phyloP scores from a whole-genome alignment of 2,329 filamentous ascomycete genomes.

The Microcyclospora pomicola region DNA sequence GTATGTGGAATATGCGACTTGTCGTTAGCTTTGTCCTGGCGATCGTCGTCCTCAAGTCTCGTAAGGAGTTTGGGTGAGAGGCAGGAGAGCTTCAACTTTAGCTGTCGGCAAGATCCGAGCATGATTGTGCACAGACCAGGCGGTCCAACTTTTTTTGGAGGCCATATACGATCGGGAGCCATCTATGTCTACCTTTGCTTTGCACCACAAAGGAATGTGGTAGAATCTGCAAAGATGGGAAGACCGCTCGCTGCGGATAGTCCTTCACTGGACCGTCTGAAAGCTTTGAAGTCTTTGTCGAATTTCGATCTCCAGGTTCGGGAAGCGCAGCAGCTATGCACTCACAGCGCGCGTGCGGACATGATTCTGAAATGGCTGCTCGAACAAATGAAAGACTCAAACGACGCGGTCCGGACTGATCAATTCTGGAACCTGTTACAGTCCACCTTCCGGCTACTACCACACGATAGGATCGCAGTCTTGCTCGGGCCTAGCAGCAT shows the following conservation, averaged over 20 bases:
- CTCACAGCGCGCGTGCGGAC: slow-evolving; percentile 29
- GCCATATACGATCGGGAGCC: too few species aligned
- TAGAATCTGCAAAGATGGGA: slow-evolving; percentile 4
- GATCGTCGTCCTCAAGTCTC: too few species aligned
- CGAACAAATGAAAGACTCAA: slow-evolving; percentile 40
- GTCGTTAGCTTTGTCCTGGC: too few species aligned
- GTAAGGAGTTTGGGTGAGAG: too few species aligned
- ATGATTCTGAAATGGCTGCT: slow-evolving; percentile 55
- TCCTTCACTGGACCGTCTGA: slow-evolving; percentile 27
- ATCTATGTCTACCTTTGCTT: neutral
- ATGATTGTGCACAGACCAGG: neutral
- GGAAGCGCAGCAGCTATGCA: slow-evolving; percentile 18
- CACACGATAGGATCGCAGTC: slow-evolving; percentile 54
- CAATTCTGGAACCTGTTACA: slow-evolving; percentile 46
- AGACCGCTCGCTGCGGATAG: slow-evolving; percentile 5
- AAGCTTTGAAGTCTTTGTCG: slow-evolving; percentile 22
- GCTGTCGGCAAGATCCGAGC: neutral
- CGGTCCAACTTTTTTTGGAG: slow-evolving; percentile 3
- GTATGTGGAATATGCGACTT: too few species aligned
- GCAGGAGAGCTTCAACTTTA: slow-evolving; percentile 1
- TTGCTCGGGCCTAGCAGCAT: slow-evolving; percentile 60
- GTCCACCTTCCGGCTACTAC: slow-evolving; percentile 49
- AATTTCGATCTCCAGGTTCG: slow-evolving; percentile 14
- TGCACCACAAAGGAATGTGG: neutral
- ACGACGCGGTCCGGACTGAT: slow-evolving; percentile 26